Base-by-base conservation (phyloP, 1,284 basidiomycete genomes). In the Sporisorium reilianum region DNA sequence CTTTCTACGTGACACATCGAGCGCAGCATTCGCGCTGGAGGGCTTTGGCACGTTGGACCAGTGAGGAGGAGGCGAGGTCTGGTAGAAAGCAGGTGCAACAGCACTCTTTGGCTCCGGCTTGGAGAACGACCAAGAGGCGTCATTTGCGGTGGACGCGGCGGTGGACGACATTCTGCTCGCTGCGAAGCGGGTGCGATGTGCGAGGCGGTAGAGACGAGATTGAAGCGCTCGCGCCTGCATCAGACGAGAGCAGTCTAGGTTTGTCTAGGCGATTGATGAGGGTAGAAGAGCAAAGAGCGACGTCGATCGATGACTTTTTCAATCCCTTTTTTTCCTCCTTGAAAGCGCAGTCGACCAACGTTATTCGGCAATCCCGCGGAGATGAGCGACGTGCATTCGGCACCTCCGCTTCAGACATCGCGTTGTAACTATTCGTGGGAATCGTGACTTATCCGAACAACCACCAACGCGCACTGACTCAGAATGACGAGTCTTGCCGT, bases 51-150 rank as follows among this genome's bases (percentile, higher is more conserved):
- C 60, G 22, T 71, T 68, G 22, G 55, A 49, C 67, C 71, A 77
- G 55, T 79, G 77, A 6, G 77, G 77, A 0, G 77, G 75, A 7
- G 77, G 77, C 3, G 45, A 41, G 1, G 74, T 72, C 23, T 64
- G 60, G 48, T 79, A 79, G 52, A 60, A 77, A 20, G 64, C 42
- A 41, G 77, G 77, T 12, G 71, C 55, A 4, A 76, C 44, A 18
- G 30, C 28, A 22, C 53, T 58, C n/a, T 62, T 45, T 2, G 22
- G 10, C 44, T 64, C 57, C 10, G 61, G 46, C 26, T 57, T 50
- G 34, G 71, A 65, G 28, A 69, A 54, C 6, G 70, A 61, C 68
- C 68, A 71, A 11, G 49, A 40, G 16, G 40, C 28, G 23, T 45
- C 34, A 9, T 23, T 36, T 2, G 54, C 36, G 30, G 26, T 16